These are phyloP conservation scores for Eucalyptus cladocalyx DNA, from an alignment of 345 rosid genomes.

Conservation along the genomic window DNA sequence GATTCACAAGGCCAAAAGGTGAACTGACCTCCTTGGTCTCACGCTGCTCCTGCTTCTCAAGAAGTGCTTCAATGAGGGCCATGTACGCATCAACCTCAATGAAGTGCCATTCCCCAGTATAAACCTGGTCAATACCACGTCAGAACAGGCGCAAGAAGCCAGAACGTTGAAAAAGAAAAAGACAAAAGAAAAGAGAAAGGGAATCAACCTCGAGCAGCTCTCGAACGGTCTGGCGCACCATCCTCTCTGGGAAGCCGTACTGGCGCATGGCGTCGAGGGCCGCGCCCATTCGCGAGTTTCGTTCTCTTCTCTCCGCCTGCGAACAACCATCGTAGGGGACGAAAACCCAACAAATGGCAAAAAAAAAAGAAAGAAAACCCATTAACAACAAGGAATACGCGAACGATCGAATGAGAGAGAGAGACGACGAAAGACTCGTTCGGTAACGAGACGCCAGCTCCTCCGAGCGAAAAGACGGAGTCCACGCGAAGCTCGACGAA, in stretches of 20 bases:
- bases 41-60: slow-evolving; percentile 8
- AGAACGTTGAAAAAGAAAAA: background rate
- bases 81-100: slow-evolving; percentile 26
- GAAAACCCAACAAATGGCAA: background rate
- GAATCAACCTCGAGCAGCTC: slow-evolving; percentile 20
- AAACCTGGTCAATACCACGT: background rate
- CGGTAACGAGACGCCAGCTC: background rate
- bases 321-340: background rate
- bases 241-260: slow-evolving; percentile 5
- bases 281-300: slow-evolving; percentile 23
- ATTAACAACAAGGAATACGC: background rate
- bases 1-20: background rate
- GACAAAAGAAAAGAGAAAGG: background rate
- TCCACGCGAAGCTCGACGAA: background rate
- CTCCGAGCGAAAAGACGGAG: background rate
- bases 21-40: background rate
- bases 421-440: background rate
- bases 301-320: background rate
- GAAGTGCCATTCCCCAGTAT: slow-evolving; percentile 29
- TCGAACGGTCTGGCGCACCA: slow-evolving; percentile 1
- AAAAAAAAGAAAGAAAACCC: background rate
- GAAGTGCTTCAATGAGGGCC: slow-evolving; percentile 18
- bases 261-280: slow-evolving; percentile 29
- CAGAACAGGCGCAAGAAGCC: background rate
- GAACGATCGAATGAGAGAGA: background rate